Base-by-base conservation (phyloP, 2,329 filamentous ascomycete genomes). In the Diplodia scrobiculata region DNA sequence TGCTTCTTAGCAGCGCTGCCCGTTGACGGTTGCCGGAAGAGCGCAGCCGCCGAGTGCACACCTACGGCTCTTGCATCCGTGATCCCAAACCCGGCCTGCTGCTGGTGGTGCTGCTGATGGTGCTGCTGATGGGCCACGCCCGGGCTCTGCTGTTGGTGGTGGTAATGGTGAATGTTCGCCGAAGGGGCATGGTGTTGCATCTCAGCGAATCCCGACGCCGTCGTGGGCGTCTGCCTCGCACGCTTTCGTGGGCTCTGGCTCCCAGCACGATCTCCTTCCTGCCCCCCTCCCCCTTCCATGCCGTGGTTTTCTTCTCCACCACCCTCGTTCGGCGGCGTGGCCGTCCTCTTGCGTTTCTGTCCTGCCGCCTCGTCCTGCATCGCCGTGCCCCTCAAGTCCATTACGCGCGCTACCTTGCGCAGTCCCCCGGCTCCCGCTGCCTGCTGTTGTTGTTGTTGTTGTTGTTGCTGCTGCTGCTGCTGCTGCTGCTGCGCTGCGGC, bases 1-100 rank as follows among this genome's bases (percentile, higher is more conserved):
- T 84, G 82, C 70, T 86, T 86, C 72, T 84, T 84, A 60, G 81
- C 79, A 38, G 78, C 77, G 2, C 51, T 34, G 29, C 82, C 82
- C 14, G 72, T 70, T 0, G 74, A 74, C 10, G 75, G 67, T n/a
- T 70, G 72, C 13, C 84, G 79, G 69, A 85, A 86, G 10, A 85
- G 75, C 2, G 84, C 83, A 0, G 82, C 82, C 0, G 83, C 84
- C 25, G 75, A 77, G 73, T 84, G 82, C 5, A 84, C 78, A 55
- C 82, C 83, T 19, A 58, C 63, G 25, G 82, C 78, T 36, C 81
- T 81, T 53, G 81, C 79, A 68, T 83, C 79, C 1, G 76, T 63
- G 9, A 73, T 67, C 2, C 32, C 52, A 32, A 62, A 68, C 14
- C 19, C 27, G 14, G 17, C 13, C 17, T 55, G 62, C 17, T 36